Evolutionary conservation across 495 filamentous ascomycete species (phyloP), one percentile per base, ranked within the genome.

Genomic region (Schizothecium vesticola): DNA sequence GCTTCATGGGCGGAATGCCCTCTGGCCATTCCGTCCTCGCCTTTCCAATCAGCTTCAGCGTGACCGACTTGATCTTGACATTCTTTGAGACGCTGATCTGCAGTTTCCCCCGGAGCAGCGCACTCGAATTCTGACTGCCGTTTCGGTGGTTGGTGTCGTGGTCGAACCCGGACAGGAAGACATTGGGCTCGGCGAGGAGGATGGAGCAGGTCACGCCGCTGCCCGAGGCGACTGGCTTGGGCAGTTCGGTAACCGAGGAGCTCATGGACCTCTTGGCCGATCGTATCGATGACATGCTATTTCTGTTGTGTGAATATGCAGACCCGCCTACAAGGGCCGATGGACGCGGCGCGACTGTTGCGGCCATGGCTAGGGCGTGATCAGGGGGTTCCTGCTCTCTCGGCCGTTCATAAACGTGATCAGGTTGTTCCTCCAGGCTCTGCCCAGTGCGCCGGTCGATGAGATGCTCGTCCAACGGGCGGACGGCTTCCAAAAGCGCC

Each of bases 1-100:
- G 82, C 76, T 96, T 97, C 69, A 86, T 86, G 1, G 95, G 96
- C 7, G 95, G 96, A 23, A 99, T 97, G 33, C 94, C 95, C 83
- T 99, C 95, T 23, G 96, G 95, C 95, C 95, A 99, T 75, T 97
- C 93, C 0, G 95, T 99, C 69, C 90, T 88, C 3, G 93, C 90
- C 75, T 89, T 90, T 21, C 94, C 95, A 29, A 88, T 85, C 72
- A 99, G 94, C 71, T 89, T 91, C 61, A 99, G 81, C 6, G 91
- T 92, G 29, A 99, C 86, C n/a, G 93, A 89, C 82, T 96, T 97
- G 68, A 99, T 90, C 81, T 99, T 99, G 55, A 92, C 89, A 72
- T 89, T 90, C 78, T 98, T 99, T 56, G 89, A 90, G 11, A 97
- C 85, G 69, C 89, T 89, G 63, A 99, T 76, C 75, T 91, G 88